Base-by-base conservation (phyloP, 2,329 filamentous ascomycete genomes). In the Paecilomyces formosus region DNA sequence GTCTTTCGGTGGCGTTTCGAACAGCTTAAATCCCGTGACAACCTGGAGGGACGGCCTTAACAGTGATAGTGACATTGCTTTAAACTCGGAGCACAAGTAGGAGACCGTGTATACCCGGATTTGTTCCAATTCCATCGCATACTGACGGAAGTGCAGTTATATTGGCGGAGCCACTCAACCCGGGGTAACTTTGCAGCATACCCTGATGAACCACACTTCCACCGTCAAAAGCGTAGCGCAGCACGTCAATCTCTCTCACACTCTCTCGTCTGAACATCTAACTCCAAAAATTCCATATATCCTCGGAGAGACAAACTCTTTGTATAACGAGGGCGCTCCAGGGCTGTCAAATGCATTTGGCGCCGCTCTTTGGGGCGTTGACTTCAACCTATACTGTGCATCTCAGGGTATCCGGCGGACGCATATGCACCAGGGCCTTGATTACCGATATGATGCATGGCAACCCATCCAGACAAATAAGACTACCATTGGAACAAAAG, bases 341-440 rank as follows among this genome's bases (percentile, higher is more conserved):
- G 84, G 85, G 0, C 74, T 88, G 18, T 86, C 83, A 45, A 85
- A 88, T 72, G 78, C 82, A 0, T 88, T 88, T 67, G 85, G 85
- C 35, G 85, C 85, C 9, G 84, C 85, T 9, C 81, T 88, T 18
- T 88, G 85, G 85, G 82, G 77, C 24, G 66, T 87, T 12, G 85
- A 88, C 70, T 87, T 86, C 73, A 82, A 81, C 62, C 74, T 87
- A 5, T 83, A 81, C 66, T 78, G 78, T 56, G 85, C 85, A 1
- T 74, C 80, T 0, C 78, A 78, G 1, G 81, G 81, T 15, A 81
- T 88, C 70, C 73, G 74, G 52, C 79, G 85, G 21, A 78, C 84
- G 2, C 83, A 87, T 66, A 84, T 87, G 82, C 85, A 88, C 70
- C 80, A 82, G 74, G 85, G 85, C 11, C 85, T 82, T 13, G 79